phyloP scores from a whole-genome alignment of 78 protist species.

The Emiliania huxleyi region DNA sequence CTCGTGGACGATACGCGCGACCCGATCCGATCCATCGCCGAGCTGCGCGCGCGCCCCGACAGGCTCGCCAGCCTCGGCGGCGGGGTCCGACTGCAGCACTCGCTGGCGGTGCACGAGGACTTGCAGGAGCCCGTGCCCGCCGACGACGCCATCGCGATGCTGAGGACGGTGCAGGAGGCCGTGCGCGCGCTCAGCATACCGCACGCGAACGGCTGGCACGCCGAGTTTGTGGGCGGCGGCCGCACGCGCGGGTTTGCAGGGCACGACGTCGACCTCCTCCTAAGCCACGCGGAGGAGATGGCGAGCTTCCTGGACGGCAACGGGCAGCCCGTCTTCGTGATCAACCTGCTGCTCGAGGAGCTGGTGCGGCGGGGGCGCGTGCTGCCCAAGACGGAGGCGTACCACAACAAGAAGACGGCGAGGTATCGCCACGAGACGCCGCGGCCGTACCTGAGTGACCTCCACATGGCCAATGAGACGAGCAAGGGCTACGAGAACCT shows the following conservation, averaged over 20 bases:
- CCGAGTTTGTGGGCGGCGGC: too few species aligned
- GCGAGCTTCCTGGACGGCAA: neutral
- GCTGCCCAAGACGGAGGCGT: neutral
- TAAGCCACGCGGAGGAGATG: neutral
- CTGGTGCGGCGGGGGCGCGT: neutral
- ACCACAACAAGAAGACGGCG: too few species aligned
- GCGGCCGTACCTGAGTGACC: neutral
- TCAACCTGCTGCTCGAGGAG: neutral
- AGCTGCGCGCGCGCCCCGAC: too few species aligned
- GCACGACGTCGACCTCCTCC: neutral
- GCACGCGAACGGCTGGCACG: neutral
- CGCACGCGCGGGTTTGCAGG: too few species aligned
- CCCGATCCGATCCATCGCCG: too few species aligned
- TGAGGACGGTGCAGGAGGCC: neutral
- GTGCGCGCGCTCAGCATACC: neutral
- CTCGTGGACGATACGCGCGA: too few species aligned
- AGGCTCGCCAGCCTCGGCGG: too few species aligned
- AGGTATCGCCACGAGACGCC: neutral
- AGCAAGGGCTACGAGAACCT: neutral
- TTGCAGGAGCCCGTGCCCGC: too few species aligned
- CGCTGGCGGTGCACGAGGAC: too few species aligned
- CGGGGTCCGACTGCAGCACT: too few species aligned
- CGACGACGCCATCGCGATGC: too few species aligned
- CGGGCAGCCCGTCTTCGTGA: neutral
- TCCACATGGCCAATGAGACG: neutral